Evolutionary conservation across 441 rosid genomes (phyloP).

Genomic region (Biscutella laevigata): DNA sequence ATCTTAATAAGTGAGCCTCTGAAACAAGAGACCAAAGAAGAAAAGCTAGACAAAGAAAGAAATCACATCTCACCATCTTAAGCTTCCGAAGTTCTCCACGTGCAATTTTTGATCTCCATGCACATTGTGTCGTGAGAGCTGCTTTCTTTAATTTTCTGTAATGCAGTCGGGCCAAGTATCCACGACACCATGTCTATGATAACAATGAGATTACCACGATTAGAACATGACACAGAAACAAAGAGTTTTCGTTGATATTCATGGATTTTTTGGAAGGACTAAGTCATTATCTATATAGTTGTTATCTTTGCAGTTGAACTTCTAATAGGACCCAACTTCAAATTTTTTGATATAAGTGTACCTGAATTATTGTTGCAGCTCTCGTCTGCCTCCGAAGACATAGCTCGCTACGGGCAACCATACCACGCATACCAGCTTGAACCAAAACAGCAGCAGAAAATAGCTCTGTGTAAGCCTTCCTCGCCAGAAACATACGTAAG

Average conservation of each 20-base stretch:
- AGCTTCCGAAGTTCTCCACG: constrained; percentile 81
- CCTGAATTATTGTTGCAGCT: constrained; percentile 81
- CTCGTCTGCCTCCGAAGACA: constrained; percentile 60
- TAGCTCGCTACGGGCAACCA: constrained; percentile 73
- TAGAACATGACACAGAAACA: background rate
- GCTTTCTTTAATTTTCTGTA: constrained; percentile 66
- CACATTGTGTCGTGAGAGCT: constrained; percentile 75
- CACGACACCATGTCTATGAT: constrained; percentile 71
- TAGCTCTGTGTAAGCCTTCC: constrained; percentile 56
- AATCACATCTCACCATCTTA: constrained; percentile 58
- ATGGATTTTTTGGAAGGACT: background rate
- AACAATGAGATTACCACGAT: constrained; percentile 17
- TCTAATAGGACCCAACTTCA: background rate
- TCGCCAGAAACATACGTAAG: constrained; percentile 77
- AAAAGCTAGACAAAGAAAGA: constrained; percentile 17
- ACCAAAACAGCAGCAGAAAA: constrained; percentile 52
- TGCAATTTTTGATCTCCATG: constrained; percentile 91
- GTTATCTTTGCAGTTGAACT: constrained; percentile 1
- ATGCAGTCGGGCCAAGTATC: constrained; percentile 53
- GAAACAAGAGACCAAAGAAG: background rate
- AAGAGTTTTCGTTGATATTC: background rate
- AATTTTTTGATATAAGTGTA: background rate
- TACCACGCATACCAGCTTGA: constrained; percentile 85
- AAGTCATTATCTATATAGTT: constrained; percentile 3
- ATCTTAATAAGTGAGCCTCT: background rate